phyloP scores from a whole-genome alignment of 2,329 filamentous ascomycete species.

The Xylariaceae sp. region DNA sequence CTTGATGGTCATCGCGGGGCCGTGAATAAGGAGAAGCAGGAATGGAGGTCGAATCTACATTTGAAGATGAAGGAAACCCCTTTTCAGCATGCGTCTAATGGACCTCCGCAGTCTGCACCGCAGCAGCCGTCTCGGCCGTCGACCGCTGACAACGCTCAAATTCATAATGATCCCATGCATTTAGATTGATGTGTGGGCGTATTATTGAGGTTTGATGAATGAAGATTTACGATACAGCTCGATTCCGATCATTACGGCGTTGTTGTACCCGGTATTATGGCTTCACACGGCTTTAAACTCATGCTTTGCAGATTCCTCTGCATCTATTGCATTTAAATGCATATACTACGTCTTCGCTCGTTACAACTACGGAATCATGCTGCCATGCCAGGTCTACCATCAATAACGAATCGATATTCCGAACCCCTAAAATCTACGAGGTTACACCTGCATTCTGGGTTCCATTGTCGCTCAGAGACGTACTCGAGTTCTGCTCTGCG shows the following conservation, averaged over 20 bases:
- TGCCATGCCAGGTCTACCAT: not conserved
- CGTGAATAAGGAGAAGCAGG: conserved; percentile 21
- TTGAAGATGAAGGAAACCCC: conserved; percentile 8
- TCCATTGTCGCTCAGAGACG: not conserved
- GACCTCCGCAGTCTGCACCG: not conserved
- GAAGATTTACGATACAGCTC: not conserved
- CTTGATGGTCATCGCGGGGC: conserved; percentile 21
- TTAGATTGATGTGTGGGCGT: conserved; percentile 5
- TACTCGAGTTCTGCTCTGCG: conserved; percentile 2
- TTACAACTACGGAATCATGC: not conserved
- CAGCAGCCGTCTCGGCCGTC: not conserved
- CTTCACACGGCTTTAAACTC: not conserved
- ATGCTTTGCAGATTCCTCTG: not conserved
- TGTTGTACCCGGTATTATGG: not conserved
- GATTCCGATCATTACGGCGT: not conserved
- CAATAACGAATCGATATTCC: not conserved
- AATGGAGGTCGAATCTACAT: conserved; percentile 15
- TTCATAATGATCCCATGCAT: conserved; percentile 13
- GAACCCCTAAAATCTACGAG: not conserved
- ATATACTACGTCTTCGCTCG: not conserved
- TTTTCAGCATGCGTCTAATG: not conserved
- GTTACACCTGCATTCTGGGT: not conserved
- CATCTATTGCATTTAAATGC: not conserved
- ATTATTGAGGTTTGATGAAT: not conserved
- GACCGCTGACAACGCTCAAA: not conserved